Evolutionary conservation across 306 rosid genomes (phyloP), one percentile per base, ranked within the genome.

Genomic region (Coriaria nepalensis): DNA sequence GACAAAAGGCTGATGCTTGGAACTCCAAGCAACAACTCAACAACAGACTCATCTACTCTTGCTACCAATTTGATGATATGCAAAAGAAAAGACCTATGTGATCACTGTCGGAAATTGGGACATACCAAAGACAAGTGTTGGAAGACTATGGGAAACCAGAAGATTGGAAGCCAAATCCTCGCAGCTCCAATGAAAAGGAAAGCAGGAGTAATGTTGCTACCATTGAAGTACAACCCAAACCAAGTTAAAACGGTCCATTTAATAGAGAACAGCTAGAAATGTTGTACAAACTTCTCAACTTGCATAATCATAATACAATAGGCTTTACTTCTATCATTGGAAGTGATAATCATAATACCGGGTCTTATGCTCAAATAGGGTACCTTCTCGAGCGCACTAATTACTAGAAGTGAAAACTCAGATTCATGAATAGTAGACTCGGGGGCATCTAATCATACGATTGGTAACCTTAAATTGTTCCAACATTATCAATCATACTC

Each of bases 61-160:
- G 3, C 29, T 20, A 20, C 29, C 29, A 20, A 20, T 20, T 3
- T 20, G 3, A 20, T 20, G 29, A 20, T 20, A 20, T 1, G 29
- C 3, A 6, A 38, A 38, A 61, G 53, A 35, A 45, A 45, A 41
- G 13, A 0, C 55, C 1, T 53, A 48, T 62, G 60, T 53, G 67
- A 53, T 45, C 49, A 12, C 8, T 10, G 59, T 7, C 6, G 11
- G 5, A 13, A 38, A 6, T 10, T 7, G 29, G 43, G 45, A 0
- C 43, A 52, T 6, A 13, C 29, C 2, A 53, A 53, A 37, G 42
- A 60, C 0, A 35, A 0, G 5, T 60, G 51, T 10, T 60, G 45
- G 43, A 46, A 56, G 32, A 36, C 44, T 52, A 36, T 37, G 45
- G 52, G 4, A 45, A 45, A 29, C 45, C 33, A 4, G 12, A 8